Conservation (phyloP, 2,329 filamentous ascomycete species). For the Alternaria panax region DNA sequence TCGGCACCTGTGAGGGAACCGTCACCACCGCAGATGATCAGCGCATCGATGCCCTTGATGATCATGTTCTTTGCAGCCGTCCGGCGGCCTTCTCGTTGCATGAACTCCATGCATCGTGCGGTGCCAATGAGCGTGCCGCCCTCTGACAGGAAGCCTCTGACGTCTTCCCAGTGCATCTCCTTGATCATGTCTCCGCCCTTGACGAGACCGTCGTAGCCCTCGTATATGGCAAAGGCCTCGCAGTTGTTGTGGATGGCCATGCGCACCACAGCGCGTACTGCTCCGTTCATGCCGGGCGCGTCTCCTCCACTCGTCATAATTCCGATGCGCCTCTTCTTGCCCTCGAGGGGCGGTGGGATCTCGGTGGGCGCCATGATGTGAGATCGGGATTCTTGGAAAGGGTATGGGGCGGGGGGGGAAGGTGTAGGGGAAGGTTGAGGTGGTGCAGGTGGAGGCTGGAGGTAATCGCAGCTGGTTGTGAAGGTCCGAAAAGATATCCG, state of each 20-base stretch:
- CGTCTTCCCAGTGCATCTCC: constrained; percentile 89
- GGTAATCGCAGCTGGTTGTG: constrained; percentile 10
- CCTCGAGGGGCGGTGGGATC: constrained; percentile 47
- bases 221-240: constrained; percentile 67
- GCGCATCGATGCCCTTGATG: constrained; percentile 87
- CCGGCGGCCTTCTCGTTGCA: constrained; percentile 83
- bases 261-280: constrained; percentile 87
- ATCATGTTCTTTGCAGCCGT: constrained; percentile 94
- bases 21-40: constrained; percentile 97
- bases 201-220: constrained; percentile 95
- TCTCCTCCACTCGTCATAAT: constrained; percentile 96
- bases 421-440: neutral
- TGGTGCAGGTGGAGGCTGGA: constrained; percentile 14
- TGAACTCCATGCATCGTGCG: constrained; percentile 90
- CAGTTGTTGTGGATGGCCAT: constrained; percentile 81
- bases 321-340: constrained; percentile 73
- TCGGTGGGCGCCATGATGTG: constrained; percentile 40
- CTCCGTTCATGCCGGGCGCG: constrained; percentile 93
- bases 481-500: constrained; percentile 16
- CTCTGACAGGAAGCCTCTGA: constrained; percentile 91
- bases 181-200: constrained; percentile 87
- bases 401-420: constrained; percentile 8
- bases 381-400: constrained; percentile 7
- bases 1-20: constrained; percentile 90
- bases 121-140: constrained; percentile 97